Base-by-base conservation (phyloP, 345 rosid genomes). In the Camelina laxa region DNA sequence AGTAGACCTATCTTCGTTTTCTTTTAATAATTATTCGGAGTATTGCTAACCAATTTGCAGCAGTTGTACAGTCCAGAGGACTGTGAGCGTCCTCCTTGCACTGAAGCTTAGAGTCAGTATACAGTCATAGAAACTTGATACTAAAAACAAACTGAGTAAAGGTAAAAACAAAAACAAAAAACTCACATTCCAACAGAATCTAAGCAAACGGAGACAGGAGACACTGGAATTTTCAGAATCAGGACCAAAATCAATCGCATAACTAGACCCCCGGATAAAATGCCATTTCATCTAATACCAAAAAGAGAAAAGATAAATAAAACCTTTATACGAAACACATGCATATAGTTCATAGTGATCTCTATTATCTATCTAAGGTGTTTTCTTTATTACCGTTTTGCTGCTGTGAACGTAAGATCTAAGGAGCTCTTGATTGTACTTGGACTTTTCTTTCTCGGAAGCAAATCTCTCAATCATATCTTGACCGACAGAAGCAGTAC, bases 181-280 rank as follows among this genome's bases (percentile, higher is more conserved):
- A 71, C 80, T 72, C 69, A 78, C 69, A 80, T 79, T 74, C 82
- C 82, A 73, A 63, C 82, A 79, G 74, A 74, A 74, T 4, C 63
- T 63, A 57, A 55, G 47, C 55, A 65, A 63, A 51, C 57, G 65
- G 21, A 49, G 49, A 59, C 79, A 74, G 2, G 42, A n/a, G 15
- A 74, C 79, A 38, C 5, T 51, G 10, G 51, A 45, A 27, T 21
- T 61, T 67, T 44, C 74, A 47, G 65, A 67, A 19, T 3, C 56
- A n/a, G 55, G 66, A 73, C 21, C 38, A 24, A 48, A 47, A 20
- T 79, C 66, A 56, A 63, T 80, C 9, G 91, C 93, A 70, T 78
- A 80, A 30, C 86, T 94, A 15, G 96, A 84, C 36, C 95, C 96
- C 5, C 87, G 85, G 41, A 92, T 90, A 79, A 94, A 97, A 80